Percentiles rank a stretch among this genome's conserved stretches.
Evolutionary conservation across 2,329 filamentous ascomycete species (phyloP).

Genomic region (Amesomyces nigricolor): DNA sequence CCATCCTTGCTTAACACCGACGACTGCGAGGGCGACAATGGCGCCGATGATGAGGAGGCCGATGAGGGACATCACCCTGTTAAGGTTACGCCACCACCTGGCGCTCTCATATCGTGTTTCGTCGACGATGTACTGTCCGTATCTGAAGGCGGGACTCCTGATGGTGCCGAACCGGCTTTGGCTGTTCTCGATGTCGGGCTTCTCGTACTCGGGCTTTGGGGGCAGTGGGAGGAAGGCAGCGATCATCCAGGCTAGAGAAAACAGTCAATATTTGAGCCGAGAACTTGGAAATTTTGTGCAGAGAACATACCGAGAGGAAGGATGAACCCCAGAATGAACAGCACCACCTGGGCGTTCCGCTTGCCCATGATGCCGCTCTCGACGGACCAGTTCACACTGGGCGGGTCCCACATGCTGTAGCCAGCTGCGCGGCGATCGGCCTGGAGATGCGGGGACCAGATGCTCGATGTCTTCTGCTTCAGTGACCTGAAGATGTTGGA

Average conservation of each 20-base stretch:
- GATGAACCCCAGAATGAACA: conserved; percentile 73
- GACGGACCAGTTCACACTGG: conserved; percentile 59
- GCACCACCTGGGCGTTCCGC: conserved; percentile 66
- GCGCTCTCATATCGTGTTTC: conserved; percentile 47
- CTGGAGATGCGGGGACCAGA: conserved; percentile 70
- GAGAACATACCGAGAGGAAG: conserved; percentile 61
- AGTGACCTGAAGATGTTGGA: conserved; percentile 30
- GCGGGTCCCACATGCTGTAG: conserved; percentile 67
- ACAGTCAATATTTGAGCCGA: background rate
- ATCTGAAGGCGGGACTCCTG: conserved; percentile 32
- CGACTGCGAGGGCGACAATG: conserved; percentile 45
- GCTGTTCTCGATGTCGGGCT: conserved; percentile 43
- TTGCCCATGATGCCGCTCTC: conserved; percentile 57
- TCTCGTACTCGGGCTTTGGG: conserved; percentile 46
- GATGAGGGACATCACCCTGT: conserved; percentile 52
- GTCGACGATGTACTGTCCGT: conserved; percentile 34
- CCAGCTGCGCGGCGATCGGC: conserved; percentile 54
- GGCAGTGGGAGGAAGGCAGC: conserved; percentile 70
- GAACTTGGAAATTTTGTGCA: background rate
- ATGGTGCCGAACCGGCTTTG: conserved; percentile 35
- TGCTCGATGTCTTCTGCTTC: conserved; percentile 47
- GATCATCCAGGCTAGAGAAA: conserved; percentile 64
- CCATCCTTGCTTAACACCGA: conserved; percentile 50
- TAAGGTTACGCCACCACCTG: conserved; percentile 55
- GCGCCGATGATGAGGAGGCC: conserved; percentile 51